phyloP scores from a whole-genome alignment of 257 asterid genomes.

The Perilla frutescens region DNA sequence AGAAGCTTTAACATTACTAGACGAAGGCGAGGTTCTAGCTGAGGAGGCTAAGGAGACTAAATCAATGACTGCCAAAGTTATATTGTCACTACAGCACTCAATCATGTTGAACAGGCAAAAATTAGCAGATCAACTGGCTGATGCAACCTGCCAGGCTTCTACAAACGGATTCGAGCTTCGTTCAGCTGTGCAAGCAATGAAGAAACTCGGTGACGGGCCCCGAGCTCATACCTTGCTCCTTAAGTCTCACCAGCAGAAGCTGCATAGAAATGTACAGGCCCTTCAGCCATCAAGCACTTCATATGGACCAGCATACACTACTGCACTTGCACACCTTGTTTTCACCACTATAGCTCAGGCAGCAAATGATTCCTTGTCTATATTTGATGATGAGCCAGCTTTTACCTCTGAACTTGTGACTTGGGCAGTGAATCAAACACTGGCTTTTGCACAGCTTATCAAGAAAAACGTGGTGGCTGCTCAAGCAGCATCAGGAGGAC shows the following conservation, averaged over 20 bases:
- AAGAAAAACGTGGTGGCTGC: constrained; percentile 70
- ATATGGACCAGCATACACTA: constrained; percentile 69
- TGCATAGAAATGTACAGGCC: constrained; percentile 55
- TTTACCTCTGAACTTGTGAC: constrained; percentile 85
- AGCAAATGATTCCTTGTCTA: constrained; percentile 71
- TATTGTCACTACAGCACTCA: constrained; percentile 48
- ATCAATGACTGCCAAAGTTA: constrained; percentile 47
- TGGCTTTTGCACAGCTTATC: constrained; percentile 61
- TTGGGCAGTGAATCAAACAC: constrained; percentile 79
- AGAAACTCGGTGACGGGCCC: constrained; percentile 84
- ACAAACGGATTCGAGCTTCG: constrained; percentile 74
- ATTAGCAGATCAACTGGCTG: constrained; percentile 75
- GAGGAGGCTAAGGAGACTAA: constrained; percentile 43
- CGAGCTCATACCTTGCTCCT: constrained; percentile 83
- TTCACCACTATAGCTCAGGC: constrained; percentile 91
- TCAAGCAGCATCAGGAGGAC: constrained; percentile 88
- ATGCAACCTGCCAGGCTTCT: constrained; percentile 74
- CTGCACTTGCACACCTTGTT: constrained; percentile 78
- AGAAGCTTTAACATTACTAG: constrained; percentile 70
- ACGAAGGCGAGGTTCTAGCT: constrained; percentile 67
- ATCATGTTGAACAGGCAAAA: constrained; percentile 72
- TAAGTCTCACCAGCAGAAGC: constrained; percentile 70
- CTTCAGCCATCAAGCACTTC: constrained; percentile 62
- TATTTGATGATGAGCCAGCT: constrained; percentile 86
- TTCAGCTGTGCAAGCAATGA: constrained; percentile 70